Evolutionary conservation across 805 yeast genomes (phyloP).

Genomic region (Scheffersomyces amazonensis): DNA sequence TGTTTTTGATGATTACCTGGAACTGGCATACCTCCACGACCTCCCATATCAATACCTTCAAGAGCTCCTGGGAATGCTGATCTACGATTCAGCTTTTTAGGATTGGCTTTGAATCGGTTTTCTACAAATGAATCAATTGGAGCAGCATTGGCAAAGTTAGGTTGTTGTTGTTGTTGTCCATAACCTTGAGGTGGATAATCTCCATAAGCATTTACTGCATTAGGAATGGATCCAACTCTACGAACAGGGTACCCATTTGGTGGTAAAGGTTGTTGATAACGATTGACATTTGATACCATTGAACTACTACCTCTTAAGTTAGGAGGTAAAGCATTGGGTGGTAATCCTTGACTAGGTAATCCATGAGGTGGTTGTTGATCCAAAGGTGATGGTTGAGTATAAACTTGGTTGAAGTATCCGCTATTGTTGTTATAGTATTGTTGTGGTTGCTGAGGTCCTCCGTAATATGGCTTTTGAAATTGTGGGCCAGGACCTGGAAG

Average conservation of each 20-base stretch:
- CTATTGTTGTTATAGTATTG: conserved; percentile 8
- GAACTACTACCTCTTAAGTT: conserved; percentile 16
- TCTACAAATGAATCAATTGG: conserved; percentile 25
- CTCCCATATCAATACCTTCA: conserved; percentile 39
- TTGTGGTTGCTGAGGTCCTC: conserved; percentile 2
- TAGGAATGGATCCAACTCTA: conserved; percentile 4
- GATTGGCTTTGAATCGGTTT: conserved; percentile 18
- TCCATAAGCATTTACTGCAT: conserved; percentile 8
- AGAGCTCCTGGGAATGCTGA: conserved; percentile 29
- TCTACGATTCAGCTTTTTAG: conserved; percentile 33
- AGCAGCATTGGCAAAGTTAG: conserved; percentile 17
- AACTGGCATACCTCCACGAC: conserved; percentile 41
- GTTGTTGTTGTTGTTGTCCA: conserved; percentile 4
- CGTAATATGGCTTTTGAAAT: conserved; percentile 2
- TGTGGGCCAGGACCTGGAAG: conserved; percentile 3
- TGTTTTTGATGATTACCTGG: conserved; percentile 6
- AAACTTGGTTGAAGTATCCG: conserved; percentile 4
- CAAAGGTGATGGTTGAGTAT: conserved; percentile 7
- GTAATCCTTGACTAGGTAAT: conserved; percentile 26
- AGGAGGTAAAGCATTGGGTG: conserved; percentile 21
- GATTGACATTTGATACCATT: conserved; percentile 10
- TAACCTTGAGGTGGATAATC: conserved; percentile 7
- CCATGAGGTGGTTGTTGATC: conserved; percentile 33
- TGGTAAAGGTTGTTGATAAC: conserved; percentile 11
- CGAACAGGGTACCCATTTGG: conserved; percentile 1